Evolutionary conservation across 2,329 filamentous ascomycete species (phyloP).

Genomic region (Paracamarosporium sp.): DNA sequence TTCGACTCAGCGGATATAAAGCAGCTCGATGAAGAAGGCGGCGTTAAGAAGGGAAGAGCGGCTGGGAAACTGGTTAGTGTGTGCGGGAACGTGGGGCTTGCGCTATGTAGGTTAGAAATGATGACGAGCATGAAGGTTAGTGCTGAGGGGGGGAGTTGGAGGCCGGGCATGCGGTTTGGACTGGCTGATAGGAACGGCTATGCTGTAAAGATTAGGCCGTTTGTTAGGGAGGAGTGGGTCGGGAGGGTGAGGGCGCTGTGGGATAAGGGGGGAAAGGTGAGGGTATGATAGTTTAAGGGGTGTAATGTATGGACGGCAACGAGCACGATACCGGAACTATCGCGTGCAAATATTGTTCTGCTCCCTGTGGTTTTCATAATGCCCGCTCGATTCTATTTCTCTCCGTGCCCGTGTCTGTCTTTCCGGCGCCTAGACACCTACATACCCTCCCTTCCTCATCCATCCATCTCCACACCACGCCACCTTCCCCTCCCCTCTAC

Average conservation of each 20-base stretch:
- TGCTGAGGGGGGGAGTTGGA: conserved; percentile 68
- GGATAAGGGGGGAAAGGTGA: conserved; percentile 33
- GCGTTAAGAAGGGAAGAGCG: conserved; percentile 62
- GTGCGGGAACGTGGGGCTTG: conserved; percentile 85
- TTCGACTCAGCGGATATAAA: conserved; percentile 61
- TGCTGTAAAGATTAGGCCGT: conserved; percentile 59
- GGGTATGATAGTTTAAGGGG: conserved; percentile 19
- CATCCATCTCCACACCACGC: no score
- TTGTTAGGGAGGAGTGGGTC: conserved; percentile 79
- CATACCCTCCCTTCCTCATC: no score
- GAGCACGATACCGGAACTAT: no score
- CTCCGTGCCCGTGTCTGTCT: no score
- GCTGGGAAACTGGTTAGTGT: conserved; percentile 82
- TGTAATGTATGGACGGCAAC: no score
- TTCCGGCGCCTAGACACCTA: no score
- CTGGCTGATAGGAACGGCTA: conserved; percentile 26
- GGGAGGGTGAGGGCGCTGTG: conserved; percentile 44
- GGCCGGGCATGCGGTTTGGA: conserved; percentile 61
- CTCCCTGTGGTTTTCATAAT: no score
- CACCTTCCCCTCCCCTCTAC: no score
- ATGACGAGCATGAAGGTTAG: conserved; percentile 84
- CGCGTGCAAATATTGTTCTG: no score
- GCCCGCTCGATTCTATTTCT: no score
- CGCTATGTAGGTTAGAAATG: conserved; percentile 83
- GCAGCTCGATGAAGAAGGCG: conserved; percentile 53